These are phyloP conservation scores for Skeletonema marinoi DNA, from an alignment of 108 stramenopile genomes.

Conservation along the genomic window DNA sequence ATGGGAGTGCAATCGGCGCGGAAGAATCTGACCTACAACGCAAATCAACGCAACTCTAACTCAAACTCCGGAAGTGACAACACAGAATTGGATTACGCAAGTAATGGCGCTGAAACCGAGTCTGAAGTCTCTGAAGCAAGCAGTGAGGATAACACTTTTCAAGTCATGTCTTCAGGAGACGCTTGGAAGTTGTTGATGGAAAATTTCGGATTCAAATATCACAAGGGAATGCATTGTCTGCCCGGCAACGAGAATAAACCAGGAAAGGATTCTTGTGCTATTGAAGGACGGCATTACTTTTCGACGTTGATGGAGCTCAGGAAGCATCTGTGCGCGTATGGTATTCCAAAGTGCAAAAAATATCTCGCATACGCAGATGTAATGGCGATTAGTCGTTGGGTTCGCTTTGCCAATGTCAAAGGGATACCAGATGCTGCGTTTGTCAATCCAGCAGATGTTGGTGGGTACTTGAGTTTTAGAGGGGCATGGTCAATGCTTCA, in stretches of 20 bases:
- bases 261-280: slow-evolving; percentile 17
- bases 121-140: not conserved
- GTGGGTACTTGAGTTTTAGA: not conserved
- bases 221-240: slow-evolving; percentile 22
- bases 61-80: not conserved
- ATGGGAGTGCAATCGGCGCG: not conserved
- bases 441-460: slow-evolving; percentile 17
- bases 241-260: slow-evolving; percentile 40
- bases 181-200: slow-evolving; percentile 23
- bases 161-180: slow-evolving; percentile 11
- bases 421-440: not conserved
- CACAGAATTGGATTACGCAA: not conserved
- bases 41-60: not conserved
- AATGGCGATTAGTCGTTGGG: slow-evolving; percentile 9
- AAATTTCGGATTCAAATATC: slow-evolving; percentile 16
- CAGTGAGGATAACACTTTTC: slow-evolving; percentile 20
- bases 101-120: not conserved
- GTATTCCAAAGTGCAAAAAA: slow-evolving; percentile 20
- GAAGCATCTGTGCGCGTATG: slow-evolving; percentile 41
- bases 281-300: slow-evolving; percentile 33
- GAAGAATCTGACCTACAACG: not conserved
- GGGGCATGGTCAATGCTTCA: slow-evolving; percentile 23
- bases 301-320: slow-evolving; percentile 14
- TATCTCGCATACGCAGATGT: not conserved
- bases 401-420: slow-evolving; percentile 29